Evolutionary conservation across 2,329 filamentous ascomycete genomes (phyloP).

Genomic region (Bipolaris sorokiniana): DNA sequence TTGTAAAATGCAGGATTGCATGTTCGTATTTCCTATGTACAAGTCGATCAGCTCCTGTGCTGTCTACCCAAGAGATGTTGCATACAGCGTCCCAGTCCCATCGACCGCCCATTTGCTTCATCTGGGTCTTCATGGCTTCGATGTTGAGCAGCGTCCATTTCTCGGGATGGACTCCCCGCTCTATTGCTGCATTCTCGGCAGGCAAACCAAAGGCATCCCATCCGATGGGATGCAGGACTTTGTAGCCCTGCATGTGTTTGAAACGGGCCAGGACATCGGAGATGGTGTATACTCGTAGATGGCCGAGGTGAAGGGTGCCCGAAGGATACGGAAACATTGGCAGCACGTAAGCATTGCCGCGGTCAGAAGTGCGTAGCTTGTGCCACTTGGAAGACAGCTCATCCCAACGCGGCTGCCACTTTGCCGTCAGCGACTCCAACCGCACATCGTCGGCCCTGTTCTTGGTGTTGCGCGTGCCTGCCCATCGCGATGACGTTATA

Average conservation of each 20-base stretch:
- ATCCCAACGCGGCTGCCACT: conserved; percentile 62
- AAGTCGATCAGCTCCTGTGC: conserved; percentile 12
- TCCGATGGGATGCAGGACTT: conserved; percentile 87
- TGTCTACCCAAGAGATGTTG: background rate
- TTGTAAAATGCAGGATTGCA: conserved; percentile 87
- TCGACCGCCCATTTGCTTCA: conserved; percentile 76
- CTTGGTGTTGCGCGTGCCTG: conserved; percentile 11
- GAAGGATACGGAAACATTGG: conserved; percentile 96
- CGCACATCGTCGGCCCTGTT: conserved; percentile 12
- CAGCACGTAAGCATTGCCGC: conserved; percentile 69
- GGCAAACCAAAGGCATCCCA: conserved; percentile 94
- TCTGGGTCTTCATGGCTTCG: conserved; percentile 80
- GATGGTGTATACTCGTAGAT: conserved; percentile 88
- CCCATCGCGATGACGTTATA: conserved; percentile 15
- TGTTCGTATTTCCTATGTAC: conserved; percentile 75
- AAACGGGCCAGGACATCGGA: conserved; percentile 84
- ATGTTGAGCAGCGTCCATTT: conserved; percentile 84
- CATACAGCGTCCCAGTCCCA: conserved; percentile 83
- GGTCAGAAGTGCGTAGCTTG: conserved; percentile 15
- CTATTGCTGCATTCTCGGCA: conserved; percentile 89
- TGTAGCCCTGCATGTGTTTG: conserved; percentile 72
- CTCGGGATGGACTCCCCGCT: conserved; percentile 77
- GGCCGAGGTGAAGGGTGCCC: conserved; percentile 82
- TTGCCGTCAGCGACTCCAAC: conserved; percentile 40
- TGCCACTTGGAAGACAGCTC: conserved; percentile 17